Percentiles rank a stretch among this genome's conserved stretches.
Evolutionary conservation across 768 basidiomycete species (phyloP).

Genomic region (Mycena venus): DNA sequence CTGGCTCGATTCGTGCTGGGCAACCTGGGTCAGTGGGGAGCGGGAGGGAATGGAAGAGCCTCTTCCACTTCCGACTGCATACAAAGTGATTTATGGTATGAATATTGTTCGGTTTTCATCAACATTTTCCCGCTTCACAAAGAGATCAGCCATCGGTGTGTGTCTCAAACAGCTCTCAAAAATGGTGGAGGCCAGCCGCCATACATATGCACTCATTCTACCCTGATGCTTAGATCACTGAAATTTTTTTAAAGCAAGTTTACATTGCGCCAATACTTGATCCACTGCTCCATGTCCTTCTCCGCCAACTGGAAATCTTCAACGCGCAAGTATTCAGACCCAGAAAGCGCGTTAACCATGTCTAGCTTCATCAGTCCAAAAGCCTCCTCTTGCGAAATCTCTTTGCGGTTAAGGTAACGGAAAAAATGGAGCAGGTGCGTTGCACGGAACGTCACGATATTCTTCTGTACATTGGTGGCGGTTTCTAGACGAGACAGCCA

Average conservation of each 20-base stretch:
- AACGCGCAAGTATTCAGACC: background rate
- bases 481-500: conserved; percentile 35
- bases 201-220: too few species aligned
- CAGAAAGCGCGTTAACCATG: background rate
- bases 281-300: conserved; percentile 27
- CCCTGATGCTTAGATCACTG: too few species aligned
- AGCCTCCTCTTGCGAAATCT: background rate
- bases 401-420: background rate
- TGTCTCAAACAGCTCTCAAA: too few species aligned
- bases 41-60: too few species aligned
- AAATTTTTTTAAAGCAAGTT: background rate
- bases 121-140: too few species aligned
- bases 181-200: too few species aligned
- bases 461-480: background rate
- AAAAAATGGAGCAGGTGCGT: background rate
- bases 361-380: conserved; percentile 17
- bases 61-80: too few species aligned
- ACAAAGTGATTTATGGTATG: too few species aligned
- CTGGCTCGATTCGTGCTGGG: too few species aligned
- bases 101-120: too few species aligned
- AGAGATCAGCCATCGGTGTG: too few species aligned
- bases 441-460: background rate
- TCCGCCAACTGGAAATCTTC: background rate
- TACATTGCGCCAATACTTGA: conserved; percentile 28
- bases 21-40: too few species aligned